Percentiles rank a stretch among this genome's conserved stretches.
Evolutionary conservation across 2,329 filamentous ascomycete species (phyloP).

Genomic region (Aspergillus quadrilineatus): DNA sequence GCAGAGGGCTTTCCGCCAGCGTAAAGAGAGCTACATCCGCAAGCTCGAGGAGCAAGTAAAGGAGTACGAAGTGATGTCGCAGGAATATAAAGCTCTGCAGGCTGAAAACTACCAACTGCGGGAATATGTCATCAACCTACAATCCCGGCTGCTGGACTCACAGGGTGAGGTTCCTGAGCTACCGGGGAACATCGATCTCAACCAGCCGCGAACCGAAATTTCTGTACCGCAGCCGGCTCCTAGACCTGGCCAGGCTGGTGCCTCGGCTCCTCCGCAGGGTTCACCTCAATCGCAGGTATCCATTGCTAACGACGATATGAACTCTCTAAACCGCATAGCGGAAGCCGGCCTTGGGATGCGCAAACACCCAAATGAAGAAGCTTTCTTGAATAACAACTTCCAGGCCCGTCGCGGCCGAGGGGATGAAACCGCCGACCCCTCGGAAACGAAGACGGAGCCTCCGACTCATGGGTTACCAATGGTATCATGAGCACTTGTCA

Average conservation of each 20-base stretch:
- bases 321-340: slow-evolving; percentile 45
- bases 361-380: slow-evolving; percentile 42
- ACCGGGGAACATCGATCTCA: slow-evolving; percentile 74
- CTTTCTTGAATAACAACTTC: slow-evolving; percentile 35
- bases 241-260: slow-evolving; percentile 18
- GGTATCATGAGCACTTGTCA: slow-evolving; percentile 18
- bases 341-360: slow-evolving; percentile 46
- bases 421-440: slow-evolving; percentile 32
- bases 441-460: slow-evolving; percentile 30
- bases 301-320: slow-evolving; percentile 38
- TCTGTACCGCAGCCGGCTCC: slow-evolving; percentile 30
- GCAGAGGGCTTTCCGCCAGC: slow-evolving; percentile 92
- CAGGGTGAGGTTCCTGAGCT: slow-evolving; percentile 82
- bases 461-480: slow-evolving; percentile 29
- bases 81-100: slow-evolving; percentile 76
- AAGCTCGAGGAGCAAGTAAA: slow-evolving; percentile 93
- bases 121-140: slow-evolving; percentile 89
- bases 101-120: slow-evolving; percentile 85
- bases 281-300: slow-evolving; percentile 28
- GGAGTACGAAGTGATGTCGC: slow-evolving; percentile 72
- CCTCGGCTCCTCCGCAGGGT: slow-evolving; percentile 29
- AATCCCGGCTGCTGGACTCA: slow-evolving; percentile 79
- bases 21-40: slow-evolving; percentile 98
- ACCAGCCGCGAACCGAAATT: slow-evolving; percentile 49
- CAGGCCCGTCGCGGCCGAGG: slow-evolving; percentile 32